Evolutionary conservation across 2,329 filamentous ascomycete species (phyloP), one percentile per base, ranked within the genome.

Genomic region (Fusarium temperatum): DNA sequence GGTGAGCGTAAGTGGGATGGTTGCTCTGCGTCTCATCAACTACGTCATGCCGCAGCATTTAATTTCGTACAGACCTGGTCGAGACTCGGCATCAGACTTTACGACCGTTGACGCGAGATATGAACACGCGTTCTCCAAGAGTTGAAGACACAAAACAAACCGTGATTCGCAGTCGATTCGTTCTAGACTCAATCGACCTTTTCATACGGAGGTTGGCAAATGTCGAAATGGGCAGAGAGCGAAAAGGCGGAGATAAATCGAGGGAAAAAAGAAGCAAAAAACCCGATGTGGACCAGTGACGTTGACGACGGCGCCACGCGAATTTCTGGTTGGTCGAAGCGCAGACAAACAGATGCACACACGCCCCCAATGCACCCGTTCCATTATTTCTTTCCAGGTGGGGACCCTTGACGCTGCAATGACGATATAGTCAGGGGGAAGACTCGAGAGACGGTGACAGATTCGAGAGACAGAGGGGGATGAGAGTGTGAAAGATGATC

Each of bases 391-490:
- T 60, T 44, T 39, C 39, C 28, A 45, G 53, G 75, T 76, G 85
- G 72, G 70, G 70, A 80, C 85, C 75, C 66, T 78, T 68, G 76
- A 73, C 76, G 73, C 67, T 68, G 47, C 66, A 57, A 78, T 78
- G 76, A 78, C 76, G 76, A 67, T 64, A 47, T 73, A 67, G 62
- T 66, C 59, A 74, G 72, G 72, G 72, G 67, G 56, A n/a, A 56
- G 38, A 59, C 41, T 54, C 51, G 56, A 61, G 62, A 65, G 56
- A 56, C 39, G 56, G 68, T 59, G 57, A 64, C 54, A 64, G 62
- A 54, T 39, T 67, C 8, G 59, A 47, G 47, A 39, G 30, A 22
- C 45, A 51, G 30, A 24, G 48, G 30, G 62, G 51, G 35, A 57
- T 42, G 45, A 57, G 8, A 48, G 26, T 30, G n/a, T 47, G 41